A percentile compares a stretch with the other conserved stretches of the same genome.
Conservation (phyloP, 768 basidiomycete species). For the Lactarius sanguifluus region DNA sequence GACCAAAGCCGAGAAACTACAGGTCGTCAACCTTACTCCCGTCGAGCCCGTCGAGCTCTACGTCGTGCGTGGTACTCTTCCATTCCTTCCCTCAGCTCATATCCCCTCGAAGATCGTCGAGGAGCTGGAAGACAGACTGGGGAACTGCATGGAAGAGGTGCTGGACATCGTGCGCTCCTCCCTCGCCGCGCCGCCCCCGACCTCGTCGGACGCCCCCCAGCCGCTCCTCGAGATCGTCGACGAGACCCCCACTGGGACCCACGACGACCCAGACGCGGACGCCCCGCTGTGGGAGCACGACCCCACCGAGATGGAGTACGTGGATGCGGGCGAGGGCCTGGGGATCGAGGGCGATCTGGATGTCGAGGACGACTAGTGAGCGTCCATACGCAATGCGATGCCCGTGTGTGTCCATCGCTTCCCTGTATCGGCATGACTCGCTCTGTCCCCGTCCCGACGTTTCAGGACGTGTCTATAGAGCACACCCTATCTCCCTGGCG, state of each 20-base stretch:
- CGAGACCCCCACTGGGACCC: constrained; percentile 3
- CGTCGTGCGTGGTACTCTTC: constrained; percentile 56
- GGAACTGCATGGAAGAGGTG: constrained; percentile 66
- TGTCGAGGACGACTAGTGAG: constrained; percentile 24
- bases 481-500: too few relatives aligned
- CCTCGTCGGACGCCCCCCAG: not conserved
- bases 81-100: not conserved
- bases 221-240: constrained; percentile 15
- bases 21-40: constrained; percentile 88
- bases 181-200: constrained; percentile 29
- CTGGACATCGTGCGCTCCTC: constrained; percentile 55
- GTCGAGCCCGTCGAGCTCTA: constrained; percentile 83
- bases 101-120: constrained; percentile 72
- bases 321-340: constrained; percentile 29
- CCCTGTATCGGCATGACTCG: too few relatives aligned
- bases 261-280: constrained; percentile 12
- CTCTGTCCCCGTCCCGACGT: too few relatives aligned
- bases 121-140: constrained; percentile 83
- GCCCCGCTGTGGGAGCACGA: constrained; percentile 24
- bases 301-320: constrained; percentile 23
- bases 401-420: too few relatives aligned
- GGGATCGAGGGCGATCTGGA: constrained; percentile 32
- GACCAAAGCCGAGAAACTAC: constrained; percentile 90
- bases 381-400: not conserved
- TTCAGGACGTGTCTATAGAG: too few relatives aligned